Percentiles rank a stretch among this genome's conserved stretches.
These are phyloP conservation scores for Pleurozium schreberi DNA, from an alignment of 225 moss, liverwort and hornwort genomes.

Conservation along the genomic window DNA sequence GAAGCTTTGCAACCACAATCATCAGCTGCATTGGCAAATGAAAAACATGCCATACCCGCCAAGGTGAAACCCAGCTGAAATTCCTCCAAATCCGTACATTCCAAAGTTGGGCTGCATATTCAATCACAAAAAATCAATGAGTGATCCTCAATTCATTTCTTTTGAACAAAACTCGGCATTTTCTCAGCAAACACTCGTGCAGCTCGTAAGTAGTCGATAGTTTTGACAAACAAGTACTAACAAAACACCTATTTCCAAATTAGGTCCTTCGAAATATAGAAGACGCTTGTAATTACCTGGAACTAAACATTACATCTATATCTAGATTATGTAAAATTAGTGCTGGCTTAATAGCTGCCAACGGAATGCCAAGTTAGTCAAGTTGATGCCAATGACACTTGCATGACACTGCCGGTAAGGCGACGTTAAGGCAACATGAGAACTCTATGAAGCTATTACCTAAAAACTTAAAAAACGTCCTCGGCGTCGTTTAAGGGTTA, in stretches of 20 bases:
- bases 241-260: neutral
- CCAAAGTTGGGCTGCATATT: constrained; percentile 44
- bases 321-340: neutral
- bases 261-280: neutral
- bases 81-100: constrained; percentile 49
- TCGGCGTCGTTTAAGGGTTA: too few species aligned
- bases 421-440: neutral
- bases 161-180: neutral
- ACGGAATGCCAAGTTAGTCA: neutral
- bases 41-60: constrained; percentile 20
- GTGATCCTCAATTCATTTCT: neutral
- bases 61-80: constrained; percentile 43
- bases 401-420: neutral
- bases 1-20: neutral
- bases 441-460: neutral
- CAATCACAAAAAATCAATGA: neutral
- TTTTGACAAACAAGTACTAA: neutral
- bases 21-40: neutral
- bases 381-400: neutral
- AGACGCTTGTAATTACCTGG: neutral
- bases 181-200: neutral
- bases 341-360: neutral
- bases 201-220: neutral
- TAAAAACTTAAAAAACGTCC: neutral
- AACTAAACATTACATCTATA: neutral